A percentile compares a stretch with the other conserved stretches of the same genome.
Conservation (phyloP, 805 yeast genomes). For the Suhomyces sp. region DNA sequence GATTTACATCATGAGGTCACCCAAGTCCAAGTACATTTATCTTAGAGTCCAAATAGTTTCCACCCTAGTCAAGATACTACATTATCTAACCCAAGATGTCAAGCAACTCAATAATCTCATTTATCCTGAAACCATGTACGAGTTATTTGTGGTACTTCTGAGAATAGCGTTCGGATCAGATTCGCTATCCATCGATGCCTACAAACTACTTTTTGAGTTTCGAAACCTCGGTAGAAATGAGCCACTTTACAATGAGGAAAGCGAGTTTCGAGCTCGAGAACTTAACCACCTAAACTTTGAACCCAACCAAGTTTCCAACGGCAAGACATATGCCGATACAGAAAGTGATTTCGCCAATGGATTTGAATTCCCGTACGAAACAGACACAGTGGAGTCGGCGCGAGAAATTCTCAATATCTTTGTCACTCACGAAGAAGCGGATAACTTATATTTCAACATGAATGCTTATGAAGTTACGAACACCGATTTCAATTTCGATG, state of each 20-base stretch:
- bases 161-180: constrained; percentile 51
- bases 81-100: constrained; percentile 34
- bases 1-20: constrained; percentile 41
- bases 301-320: constrained; percentile 7
- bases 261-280: constrained; percentile 41
- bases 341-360: constrained; percentile 55
- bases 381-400: constrained; percentile 63
- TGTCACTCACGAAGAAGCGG: constrained; percentile 76
- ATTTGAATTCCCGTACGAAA: constrained; percentile 58
- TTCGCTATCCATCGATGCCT: constrained; percentile 37
- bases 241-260: constrained; percentile 44
- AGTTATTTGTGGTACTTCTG: constrained; percentile 49
- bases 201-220: constrained; percentile 31
- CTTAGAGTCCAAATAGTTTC: constrained; percentile 41
- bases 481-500: constrained; percentile 15
- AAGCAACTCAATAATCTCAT: constrained; percentile 30
- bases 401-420: constrained; percentile 66
- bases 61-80: constrained; percentile 36
- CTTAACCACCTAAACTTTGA: constrained; percentile 25
- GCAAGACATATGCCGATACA: constrained; percentile 26
- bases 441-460: constrained; percentile 67
- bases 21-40: constrained; percentile 39
- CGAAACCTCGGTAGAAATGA: constrained; percentile 26
- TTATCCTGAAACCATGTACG: constrained; percentile 42
- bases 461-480: constrained; percentile 32